These are phyloP conservation scores for Leptographium procerum DNA, from an alignment of 2,329 filamentous ascomycete genomes.

Conservation along the genomic window DNA sequence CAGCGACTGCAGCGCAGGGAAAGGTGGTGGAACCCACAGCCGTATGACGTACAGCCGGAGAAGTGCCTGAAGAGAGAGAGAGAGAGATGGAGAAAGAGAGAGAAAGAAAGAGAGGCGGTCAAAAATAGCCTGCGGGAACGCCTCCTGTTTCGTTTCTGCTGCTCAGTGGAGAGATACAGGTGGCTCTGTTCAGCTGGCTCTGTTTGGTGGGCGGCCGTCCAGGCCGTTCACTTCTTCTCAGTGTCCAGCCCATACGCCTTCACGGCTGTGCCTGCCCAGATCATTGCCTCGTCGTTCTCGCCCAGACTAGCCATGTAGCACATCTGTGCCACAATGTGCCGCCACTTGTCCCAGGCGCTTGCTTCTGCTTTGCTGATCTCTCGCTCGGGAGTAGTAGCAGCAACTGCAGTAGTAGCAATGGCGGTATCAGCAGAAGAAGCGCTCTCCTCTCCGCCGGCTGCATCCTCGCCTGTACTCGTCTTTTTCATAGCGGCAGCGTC, in stretches of 20 bases:
- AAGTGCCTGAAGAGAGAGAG: background rate
- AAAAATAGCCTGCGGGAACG: background rate
- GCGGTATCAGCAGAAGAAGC: background rate
- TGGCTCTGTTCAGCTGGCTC: background rate
- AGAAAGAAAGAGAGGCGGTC: background rate
- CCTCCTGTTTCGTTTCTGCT: background rate
- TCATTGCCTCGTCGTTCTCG: slow-evolving; percentile 48
- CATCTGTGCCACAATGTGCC: slow-evolving; percentile 54
- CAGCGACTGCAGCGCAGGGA: too few relatives aligned
- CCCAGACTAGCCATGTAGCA: slow-evolving; percentile 51
- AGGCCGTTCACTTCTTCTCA: background rate
- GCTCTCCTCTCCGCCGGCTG: slow-evolving; percentile 10
- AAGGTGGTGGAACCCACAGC: too few relatives aligned
- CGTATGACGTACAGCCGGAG: too few relatives aligned
- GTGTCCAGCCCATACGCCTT: slow-evolving; percentile 52
- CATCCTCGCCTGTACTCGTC: slow-evolving; percentile 20
- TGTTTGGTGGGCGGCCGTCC: too few relatives aligned
- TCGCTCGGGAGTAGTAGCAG: background rate
- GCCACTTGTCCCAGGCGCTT: slow-evolving; percentile 66
- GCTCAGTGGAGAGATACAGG: background rate
- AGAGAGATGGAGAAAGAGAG: background rate
- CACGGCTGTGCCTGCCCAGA: slow-evolving; percentile 64
- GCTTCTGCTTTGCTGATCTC: slow-evolving; percentile 26
- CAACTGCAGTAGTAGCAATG: too few relatives aligned
- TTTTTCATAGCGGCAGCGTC: slow-evolving; percentile 6